phyloP scores from a whole-genome alignment of 2,329 filamentous ascomycete genomes.

The Colletotrichum godetiae region DNA sequence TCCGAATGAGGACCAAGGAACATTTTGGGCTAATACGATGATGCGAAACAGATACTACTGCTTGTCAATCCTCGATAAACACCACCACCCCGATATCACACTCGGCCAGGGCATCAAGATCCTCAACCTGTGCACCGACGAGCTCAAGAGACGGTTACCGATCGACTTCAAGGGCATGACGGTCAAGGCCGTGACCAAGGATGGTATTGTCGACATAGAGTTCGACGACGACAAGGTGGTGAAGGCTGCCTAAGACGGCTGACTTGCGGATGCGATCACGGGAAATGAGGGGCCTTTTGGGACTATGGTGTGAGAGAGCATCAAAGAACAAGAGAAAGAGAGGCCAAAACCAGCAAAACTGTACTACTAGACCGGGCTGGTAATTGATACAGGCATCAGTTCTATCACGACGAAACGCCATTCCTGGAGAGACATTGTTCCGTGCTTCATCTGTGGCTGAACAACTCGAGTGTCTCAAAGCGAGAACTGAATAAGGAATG shows the following conservation, averaged over 20 bases:
- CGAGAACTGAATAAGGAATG: neutral
- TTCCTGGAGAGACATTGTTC: neutral
- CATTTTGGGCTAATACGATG: constrained; percentile 38
- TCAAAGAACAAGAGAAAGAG: neutral
- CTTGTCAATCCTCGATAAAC: constrained; percentile 96
- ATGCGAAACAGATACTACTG: constrained; percentile 85
- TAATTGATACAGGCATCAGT: constrained; percentile 36
- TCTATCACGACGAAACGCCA: constrained; percentile 14
- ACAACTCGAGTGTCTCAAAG: neutral
- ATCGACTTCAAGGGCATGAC: constrained; percentile 98
- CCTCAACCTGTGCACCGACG: constrained; percentile 93
- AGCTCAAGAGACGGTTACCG: constrained; percentile 94
- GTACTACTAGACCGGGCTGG: constrained; percentile 38
- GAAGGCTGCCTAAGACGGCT: constrained; percentile 62
- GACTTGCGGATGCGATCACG: constrained; percentile 29
- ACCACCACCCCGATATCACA: constrained; percentile 94
- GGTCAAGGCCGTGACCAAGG: constrained; percentile 95
- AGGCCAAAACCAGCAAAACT: constrained; percentile 31
- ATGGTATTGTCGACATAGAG: constrained; percentile 86
- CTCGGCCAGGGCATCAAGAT: constrained; percentile 93
- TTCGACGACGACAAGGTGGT: constrained; percentile 85
- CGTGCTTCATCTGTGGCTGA: neutral
- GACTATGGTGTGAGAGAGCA: constrained; percentile 21
- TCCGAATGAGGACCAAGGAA: neutral
- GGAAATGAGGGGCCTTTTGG: constrained; percentile 6